These are phyloP conservation scores for Pinus taeda DNA, from an alignment of 75 land plant species.

Conservation along the genomic window DNA sequence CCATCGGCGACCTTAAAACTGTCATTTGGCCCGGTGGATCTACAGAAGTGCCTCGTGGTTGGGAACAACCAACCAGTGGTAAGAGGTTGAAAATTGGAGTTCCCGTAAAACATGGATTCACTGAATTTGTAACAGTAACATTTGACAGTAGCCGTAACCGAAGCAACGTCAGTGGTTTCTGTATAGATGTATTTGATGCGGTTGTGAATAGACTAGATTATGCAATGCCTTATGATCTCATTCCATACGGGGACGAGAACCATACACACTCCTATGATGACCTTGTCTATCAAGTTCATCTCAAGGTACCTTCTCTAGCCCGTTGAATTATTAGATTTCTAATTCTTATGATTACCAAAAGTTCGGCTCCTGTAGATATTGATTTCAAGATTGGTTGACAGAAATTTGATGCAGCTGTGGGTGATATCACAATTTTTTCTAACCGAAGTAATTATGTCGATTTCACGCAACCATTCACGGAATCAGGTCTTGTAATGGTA, in stretches of 20 bases:
- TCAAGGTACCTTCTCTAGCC: conserved; percentile 3
- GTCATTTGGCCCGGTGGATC: conserved; percentile 36
- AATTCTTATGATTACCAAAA: too few relatives aligned
- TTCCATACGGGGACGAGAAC: conserved; percentile 15
- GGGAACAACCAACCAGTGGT: conserved; percentile 30
- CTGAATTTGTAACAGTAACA: conserved; percentile 21
- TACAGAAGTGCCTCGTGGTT: conserved; percentile 22
- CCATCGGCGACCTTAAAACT: not conserved
- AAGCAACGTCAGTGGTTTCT: conserved; percentile 29
- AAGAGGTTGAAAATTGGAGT: conserved; percentile 24
- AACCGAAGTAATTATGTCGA: conserved; percentile 70
- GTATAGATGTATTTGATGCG: conserved; percentile 56
- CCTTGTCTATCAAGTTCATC: conserved; percentile 10
- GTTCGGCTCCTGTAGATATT: too few relatives aligned
- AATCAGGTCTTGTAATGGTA: conserved; percentile 60
- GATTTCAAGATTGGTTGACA: conserved; percentile 12
- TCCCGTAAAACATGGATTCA: conserved; percentile 31
- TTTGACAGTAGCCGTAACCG: not conserved
- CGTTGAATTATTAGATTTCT: too few relatives aligned
- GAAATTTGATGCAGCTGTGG: conserved; percentile 79
- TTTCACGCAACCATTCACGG: conserved; percentile 82
- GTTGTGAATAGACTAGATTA: conserved; percentile 53
- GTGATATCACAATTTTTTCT: conserved; percentile 59
- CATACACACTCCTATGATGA: conserved; percentile 10
- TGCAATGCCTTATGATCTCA: conserved; percentile 40